A percentile compares a stretch with the other conserved stretches of the same genome.
Evolutionary conservation across 2,329 filamentous ascomycete species (phyloP).

Genomic region (Fusarium continuum): DNA sequence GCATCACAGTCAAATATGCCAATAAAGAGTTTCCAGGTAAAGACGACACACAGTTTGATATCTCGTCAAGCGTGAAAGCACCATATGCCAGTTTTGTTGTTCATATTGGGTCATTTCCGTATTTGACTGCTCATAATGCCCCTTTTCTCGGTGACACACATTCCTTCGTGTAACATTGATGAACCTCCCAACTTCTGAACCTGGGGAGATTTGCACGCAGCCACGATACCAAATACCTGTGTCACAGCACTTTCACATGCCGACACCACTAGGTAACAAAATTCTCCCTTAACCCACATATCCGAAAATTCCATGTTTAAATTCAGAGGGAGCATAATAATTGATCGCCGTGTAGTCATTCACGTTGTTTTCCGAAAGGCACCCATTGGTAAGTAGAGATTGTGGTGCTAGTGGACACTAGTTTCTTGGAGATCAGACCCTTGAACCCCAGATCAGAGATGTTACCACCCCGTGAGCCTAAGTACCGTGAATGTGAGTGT

Average conservation of each 20-base stretch:
- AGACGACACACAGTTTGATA: too few relatives aligned
- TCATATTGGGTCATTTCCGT: not conserved
- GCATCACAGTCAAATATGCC: not conserved
- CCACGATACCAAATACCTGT: slow-evolving; percentile 33
- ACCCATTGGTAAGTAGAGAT: slow-evolving; percentile 25
- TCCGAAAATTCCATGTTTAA: not conserved
- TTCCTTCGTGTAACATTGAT: slow-evolving; percentile 29
- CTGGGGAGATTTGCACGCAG: slow-evolving; percentile 25
- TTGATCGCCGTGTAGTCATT: slow-evolving; percentile 5
- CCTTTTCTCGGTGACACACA: slow-evolving; percentile 31
- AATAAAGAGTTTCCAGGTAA: too few relatives aligned
- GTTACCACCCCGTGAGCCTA: not conserved
- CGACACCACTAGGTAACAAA: slow-evolving; percentile 16
- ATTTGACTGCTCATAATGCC: not conserved
- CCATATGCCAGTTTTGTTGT: not conserved
- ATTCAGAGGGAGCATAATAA: not conserved
- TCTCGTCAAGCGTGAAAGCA: too few relatives aligned
- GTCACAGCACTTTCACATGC: slow-evolving; percentile 20
- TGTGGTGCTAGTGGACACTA: slow-evolving; percentile 4
- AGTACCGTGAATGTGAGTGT: not conserved
- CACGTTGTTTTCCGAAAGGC: slow-evolving; percentile 26
- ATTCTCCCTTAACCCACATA: not conserved
- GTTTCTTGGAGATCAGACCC: slow-evolving; percentile 15
- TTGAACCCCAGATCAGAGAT: slow-evolving; percentile 14
- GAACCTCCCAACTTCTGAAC: slow-evolving; percentile 1